Percentiles rank a stretch among this genome's conserved stretches.
Evolutionary conservation across 2,329 filamentous ascomycete species (phyloP).

Genomic region (Periglandula ipomoeae): DNA sequence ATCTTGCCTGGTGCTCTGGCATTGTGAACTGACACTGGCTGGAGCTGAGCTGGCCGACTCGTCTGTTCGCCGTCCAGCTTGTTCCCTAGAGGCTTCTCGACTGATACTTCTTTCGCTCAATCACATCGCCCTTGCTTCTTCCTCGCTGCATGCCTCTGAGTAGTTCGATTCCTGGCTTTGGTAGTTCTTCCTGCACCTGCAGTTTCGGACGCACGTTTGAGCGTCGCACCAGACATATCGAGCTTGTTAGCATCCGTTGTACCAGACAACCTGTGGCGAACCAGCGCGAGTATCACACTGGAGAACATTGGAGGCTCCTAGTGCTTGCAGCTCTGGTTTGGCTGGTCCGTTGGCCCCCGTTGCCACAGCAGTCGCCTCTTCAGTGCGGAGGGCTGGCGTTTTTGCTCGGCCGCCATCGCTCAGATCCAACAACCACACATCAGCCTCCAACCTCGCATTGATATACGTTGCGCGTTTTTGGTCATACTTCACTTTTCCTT

Average conservation of each 20-base stretch:
- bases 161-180: not conserved
- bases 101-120: not conserved
- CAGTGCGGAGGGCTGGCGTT: not conserved
- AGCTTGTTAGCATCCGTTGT: not conserved
- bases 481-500: too few relatives aligned
- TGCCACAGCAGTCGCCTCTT: constrained; percentile 1
- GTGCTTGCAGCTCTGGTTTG: not conserved
- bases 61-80: not conserved
- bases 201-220: not conserved
- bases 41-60: not conserved
- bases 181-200: not conserved
- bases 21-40: too few relatives aligned
- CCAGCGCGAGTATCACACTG: not conserved
- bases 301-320: too few relatives aligned
- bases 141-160: not conserved
- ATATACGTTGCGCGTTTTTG: not conserved
- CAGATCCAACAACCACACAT: not conserved
- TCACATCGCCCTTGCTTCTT: not conserved
- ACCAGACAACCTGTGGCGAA: not conserved
- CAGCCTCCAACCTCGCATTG: not conserved
- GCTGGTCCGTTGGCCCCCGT: constrained; percentile 1
- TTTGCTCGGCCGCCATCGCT: constrained; percentile 1
- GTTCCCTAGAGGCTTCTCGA: not conserved
- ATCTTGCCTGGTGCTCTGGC: not conserved
- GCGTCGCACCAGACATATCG: not conserved